A percentile compares a stretch with the other conserved stretches of the same genome.
Evolutionary conservation across 2,329 filamentous ascomycete species (phyloP).

Genomic region (Epichloe aotearoae): DNA sequence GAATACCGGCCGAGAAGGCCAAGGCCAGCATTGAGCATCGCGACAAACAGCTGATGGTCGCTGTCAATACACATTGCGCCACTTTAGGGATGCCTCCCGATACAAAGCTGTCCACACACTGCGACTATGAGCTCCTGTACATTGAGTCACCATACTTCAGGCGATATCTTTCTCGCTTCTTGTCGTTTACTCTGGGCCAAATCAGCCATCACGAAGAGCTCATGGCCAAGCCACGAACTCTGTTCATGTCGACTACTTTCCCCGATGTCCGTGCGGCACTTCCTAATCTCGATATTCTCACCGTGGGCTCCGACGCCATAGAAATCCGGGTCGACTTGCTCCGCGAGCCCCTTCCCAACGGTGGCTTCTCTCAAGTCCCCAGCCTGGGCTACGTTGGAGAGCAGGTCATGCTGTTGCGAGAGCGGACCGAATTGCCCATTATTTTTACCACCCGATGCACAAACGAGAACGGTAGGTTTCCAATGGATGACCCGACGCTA

Average conservation of each 20-base stretch:
- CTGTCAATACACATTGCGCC: slow-evolving; percentile 67
- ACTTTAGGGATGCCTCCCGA: slow-evolving; percentile 59
- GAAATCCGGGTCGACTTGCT: slow-evolving; percentile 76
- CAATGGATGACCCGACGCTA: slow-evolving; percentile 63
- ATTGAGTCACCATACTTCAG: slow-evolving; percentile 58
- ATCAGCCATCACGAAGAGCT: slow-evolving; percentile 65
- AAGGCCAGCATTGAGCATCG: slow-evolving; percentile 44
- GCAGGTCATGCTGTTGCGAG: slow-evolving; percentile 71
- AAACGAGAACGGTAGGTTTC: slow-evolving; percentile 70
- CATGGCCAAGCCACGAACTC: slow-evolving; percentile 65
- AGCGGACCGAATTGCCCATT: slow-evolving; percentile 77
- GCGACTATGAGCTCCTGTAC: slow-evolving; percentile 82
- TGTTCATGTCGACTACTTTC: slow-evolving; percentile 79
- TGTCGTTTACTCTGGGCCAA: slow-evolving; percentile 69
- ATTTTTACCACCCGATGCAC: slow-evolving; percentile 79
- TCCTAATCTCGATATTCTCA: slow-evolving; percentile 75
- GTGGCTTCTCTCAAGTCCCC: slow-evolving; percentile 50
- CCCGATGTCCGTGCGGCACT: slow-evolving; percentile 72
- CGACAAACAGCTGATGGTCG: slow-evolving; percentile 44
- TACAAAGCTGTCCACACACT: slow-evolving; percentile 47
- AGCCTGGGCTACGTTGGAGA: slow-evolving; percentile 76
- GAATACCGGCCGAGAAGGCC: slow-evolving; percentile 45
- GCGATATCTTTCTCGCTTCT: slow-evolving; percentile 64
- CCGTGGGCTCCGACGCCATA: slow-evolving; percentile 74
- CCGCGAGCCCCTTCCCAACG: slow-evolving; percentile 53